Percentiles rank a stretch among this genome's conserved stretches.
Evolutionary conservation across 2,329 filamentous ascomycete genomes (phyloP).

Genomic region (Akanthomyces uredinophilus): DNA sequence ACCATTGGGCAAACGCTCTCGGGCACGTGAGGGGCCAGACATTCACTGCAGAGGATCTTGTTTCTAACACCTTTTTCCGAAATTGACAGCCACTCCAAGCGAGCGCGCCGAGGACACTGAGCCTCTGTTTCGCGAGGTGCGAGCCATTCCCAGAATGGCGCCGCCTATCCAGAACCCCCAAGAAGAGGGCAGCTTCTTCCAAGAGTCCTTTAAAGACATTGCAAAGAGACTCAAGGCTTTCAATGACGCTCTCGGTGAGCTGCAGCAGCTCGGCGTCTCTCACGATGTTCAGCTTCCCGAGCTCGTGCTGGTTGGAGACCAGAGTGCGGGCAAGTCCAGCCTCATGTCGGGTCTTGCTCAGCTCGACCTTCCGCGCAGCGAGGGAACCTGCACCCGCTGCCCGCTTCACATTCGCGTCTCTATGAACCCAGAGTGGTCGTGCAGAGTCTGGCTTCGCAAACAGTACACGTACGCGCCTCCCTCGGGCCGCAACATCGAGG

Average conservation of each 20-base stretch:
- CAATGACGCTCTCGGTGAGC: slow-evolving; percentile 60
- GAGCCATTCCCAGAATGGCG: slow-evolving; percentile 23
- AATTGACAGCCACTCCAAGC: slow-evolving; percentile 31
- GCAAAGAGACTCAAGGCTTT: slow-evolving; percentile 59
- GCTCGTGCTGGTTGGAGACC: slow-evolving; percentile 78
- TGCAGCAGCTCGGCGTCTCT: slow-evolving; percentile 69
- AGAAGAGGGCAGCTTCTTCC: slow-evolving; percentile 35
- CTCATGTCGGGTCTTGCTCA: slow-evolving; percentile 60
- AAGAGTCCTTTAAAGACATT: slow-evolving; percentile 46
- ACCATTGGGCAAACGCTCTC: no score
- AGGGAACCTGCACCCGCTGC: slow-evolving; percentile 73
- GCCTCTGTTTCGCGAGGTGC: slow-evolving; percentile 34
- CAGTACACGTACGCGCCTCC: slow-evolving; percentile 55
- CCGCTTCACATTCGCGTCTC: slow-evolving; percentile 74
- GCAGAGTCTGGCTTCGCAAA: slow-evolving; percentile 59
- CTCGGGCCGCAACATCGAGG: slow-evolving; percentile 33
- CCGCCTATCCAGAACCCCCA: slow-evolving; percentile 22
- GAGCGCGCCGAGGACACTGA: slow-evolving; percentile 30
- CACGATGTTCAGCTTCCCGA: slow-evolving; percentile 68
- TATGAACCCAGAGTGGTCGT: slow-evolving; percentile 57
- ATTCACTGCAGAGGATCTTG: neutral
- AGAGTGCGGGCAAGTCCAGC: slow-evolving; percentile 77
- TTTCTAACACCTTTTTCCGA: neutral
- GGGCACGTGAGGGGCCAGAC: neutral
- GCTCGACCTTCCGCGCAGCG: slow-evolving; percentile 65